These are phyloP conservation scores for Thalassiosira mediterranea DNA, from an alignment of 352 stramenopile species.

Conservation along the genomic window DNA sequence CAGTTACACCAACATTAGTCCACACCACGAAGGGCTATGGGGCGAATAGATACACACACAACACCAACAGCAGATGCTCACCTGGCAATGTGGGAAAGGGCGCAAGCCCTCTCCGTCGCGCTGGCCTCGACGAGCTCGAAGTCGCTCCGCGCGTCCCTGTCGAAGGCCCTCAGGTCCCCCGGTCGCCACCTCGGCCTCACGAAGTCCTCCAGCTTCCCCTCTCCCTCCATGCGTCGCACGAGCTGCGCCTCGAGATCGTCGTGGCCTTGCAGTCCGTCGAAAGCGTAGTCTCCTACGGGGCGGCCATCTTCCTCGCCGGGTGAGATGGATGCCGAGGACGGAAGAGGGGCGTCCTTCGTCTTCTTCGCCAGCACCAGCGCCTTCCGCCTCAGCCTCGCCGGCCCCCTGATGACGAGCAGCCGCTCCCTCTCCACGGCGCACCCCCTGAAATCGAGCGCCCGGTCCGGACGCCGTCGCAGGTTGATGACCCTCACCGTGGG, in stretches of 20 bases:
- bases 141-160: conserved; percentile 53
- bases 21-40: no score
- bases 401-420: conserved; percentile 61
- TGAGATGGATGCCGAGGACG: not conserved
- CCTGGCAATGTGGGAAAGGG: conserved; percentile 67
- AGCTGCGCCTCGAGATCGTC: conserved; percentile 38
- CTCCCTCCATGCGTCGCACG: conserved; percentile 16
- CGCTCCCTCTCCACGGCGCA: conserved; percentile 48
- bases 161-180: conserved; percentile 71
- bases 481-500: conserved; percentile 71
- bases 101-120: conserved; percentile 59
- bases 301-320: not conserved
- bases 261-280: conserved; percentile 53
- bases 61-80: conserved; percentile 32
- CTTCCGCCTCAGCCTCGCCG: conserved; percentile 28
- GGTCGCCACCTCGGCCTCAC: conserved; percentile 66
- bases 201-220: conserved; percentile 41
- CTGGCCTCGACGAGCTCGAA: conserved; percentile 52
- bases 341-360: not conserved
- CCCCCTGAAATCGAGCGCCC: conserved; percentile 58
- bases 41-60: conserved; percentile 6
- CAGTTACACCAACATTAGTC: conserved; percentile 14
- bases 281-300: conserved; percentile 41
- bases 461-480: conserved; percentile 67
- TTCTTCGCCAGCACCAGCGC: not conserved